A percentile compares a stretch with the other conserved stretches of the same genome.
Conservation (phyloP, 306 rosid genomes). For the apple (Malus domestica) region DNA sequence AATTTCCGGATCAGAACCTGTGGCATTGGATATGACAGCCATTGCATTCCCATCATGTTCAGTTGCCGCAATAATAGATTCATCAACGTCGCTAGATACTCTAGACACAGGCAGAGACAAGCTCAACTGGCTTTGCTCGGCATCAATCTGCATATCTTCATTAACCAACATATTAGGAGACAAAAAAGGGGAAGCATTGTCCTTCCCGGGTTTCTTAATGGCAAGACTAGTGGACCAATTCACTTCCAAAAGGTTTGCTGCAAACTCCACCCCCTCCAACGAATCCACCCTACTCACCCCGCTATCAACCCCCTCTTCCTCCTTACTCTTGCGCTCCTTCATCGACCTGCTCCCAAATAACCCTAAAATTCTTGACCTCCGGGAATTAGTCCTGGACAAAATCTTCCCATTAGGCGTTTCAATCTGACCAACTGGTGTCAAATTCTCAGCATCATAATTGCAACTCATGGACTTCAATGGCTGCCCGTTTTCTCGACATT, state of each 20-base stretch:
- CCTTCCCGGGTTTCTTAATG: constrained; percentile 18
- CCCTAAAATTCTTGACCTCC: constrained; percentile 41
- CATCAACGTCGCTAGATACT: constrained; percentile 13
- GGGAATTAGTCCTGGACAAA: constrained; percentile 31
- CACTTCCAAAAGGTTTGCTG: constrained; percentile 74
- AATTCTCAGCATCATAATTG: constrained; percentile 20
- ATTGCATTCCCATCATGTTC: constrained; percentile 10
- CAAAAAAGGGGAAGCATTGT: constrained; percentile 15
- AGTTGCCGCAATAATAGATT: background rate
- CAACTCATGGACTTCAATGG: constrained; percentile 32
- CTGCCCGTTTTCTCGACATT: constrained; percentile 16
- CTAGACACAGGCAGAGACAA: constrained; percentile 24
- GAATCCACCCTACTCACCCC: constrained; percentile 27
- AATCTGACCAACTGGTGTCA: constrained; percentile 21
- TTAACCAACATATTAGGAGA: constrained; percentile 7
- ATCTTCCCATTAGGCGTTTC: constrained; percentile 29
- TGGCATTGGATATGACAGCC: constrained; percentile 14
- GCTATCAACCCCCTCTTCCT: constrained; percentile 9
- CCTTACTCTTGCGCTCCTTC: constrained; percentile 29
- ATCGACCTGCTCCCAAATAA: constrained; percentile 46
- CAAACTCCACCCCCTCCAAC: constrained; percentile 70
- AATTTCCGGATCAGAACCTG: constrained; percentile 9
- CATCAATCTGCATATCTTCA: constrained; percentile 10
- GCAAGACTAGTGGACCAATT: constrained; percentile 76
- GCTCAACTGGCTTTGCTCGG: constrained; percentile 3